Conservation (phyloP, 208 protist genomes). For the Tetramitus jugosus region DNA sequence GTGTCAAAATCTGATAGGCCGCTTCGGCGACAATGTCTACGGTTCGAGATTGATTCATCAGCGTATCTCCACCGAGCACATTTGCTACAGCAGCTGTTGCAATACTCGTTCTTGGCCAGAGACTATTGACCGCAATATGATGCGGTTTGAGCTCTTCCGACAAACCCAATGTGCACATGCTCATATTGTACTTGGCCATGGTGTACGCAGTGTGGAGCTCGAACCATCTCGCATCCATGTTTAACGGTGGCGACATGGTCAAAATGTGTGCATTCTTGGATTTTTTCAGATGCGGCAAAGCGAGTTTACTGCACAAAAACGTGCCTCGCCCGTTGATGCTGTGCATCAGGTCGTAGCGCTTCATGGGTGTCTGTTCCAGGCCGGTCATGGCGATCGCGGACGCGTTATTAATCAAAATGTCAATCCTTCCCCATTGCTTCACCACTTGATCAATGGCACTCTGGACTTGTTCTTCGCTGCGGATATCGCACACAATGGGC, state of each 20-base stretch:
- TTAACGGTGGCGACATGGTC: neutral
- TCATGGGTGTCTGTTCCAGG: conserved; percentile 50
- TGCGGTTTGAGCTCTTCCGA: conserved; percentile 41
- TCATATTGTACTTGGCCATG: conserved; percentile 46
- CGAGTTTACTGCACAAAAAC: neutral
- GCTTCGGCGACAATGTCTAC: conserved; percentile 49
- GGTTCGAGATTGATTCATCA: conserved; percentile 37
- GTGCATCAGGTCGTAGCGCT: conserved; percentile 49
- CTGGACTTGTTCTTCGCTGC: conserved; percentile 42
- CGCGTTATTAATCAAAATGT: conserved; percentile 70
- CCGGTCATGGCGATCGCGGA: conserved; percentile 47
- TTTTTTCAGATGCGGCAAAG: neutral
- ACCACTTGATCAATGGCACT: conserved; percentile 52
- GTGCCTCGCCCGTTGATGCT: conserved; percentile 39
- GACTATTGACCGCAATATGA: conserved; percentile 39
- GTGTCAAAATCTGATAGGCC: conserved; percentile 42
- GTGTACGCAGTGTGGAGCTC: conserved; percentile 35
- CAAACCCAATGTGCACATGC: conserved; percentile 53
- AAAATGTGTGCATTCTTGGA: conserved; percentile 30
- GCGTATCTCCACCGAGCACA: conserved; percentile 2
- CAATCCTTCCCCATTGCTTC: conserved; percentile 55
- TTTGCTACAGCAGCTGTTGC: conserved; percentile 36
- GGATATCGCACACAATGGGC: conserved; percentile 36
- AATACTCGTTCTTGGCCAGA: conserved; percentile 54
- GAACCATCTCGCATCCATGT: neutral